phyloP scores from a whole-genome alignment of 1,284 basidiomycete species.

The Flammula alnicola region DNA sequence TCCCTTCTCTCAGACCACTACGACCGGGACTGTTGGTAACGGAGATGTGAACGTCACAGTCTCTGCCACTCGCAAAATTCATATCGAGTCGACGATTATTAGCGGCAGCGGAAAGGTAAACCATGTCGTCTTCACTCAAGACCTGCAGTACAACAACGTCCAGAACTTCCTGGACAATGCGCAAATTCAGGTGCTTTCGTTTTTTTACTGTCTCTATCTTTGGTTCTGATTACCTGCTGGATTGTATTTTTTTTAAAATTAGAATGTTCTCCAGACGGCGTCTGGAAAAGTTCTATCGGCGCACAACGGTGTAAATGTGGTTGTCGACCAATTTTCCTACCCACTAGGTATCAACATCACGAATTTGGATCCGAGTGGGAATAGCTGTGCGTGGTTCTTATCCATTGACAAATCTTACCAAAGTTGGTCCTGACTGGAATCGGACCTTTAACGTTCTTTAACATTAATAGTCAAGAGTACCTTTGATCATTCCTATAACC shows the following conservation, averaged over 20 bases:
- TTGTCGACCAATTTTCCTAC: conserved; percentile 68
- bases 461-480: conserved; percentile 54
- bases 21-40: conserved; percentile 49
- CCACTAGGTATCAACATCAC: conserved; percentile 68
- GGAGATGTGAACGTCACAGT: conserved; percentile 60
- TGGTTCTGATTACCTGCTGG: not conserved
- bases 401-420: not conserved
- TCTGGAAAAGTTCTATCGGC: conserved; percentile 58
- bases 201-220: not conserved
- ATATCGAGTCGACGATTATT: conserved; percentile 60
- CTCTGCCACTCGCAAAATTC: conserved; percentile 53
- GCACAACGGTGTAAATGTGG: conserved; percentile 58
- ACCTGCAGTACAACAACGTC: conserved; percentile 54
- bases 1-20: conserved; percentile 57
- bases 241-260: not conserved
- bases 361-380: conserved; percentile 45
- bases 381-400: conserved; percentile 50
- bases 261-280: conserved; percentile 69
- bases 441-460: no score
- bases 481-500: conserved; percentile 73
- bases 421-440: conserved; percentile 5
- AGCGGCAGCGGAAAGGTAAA: conserved; percentile 60
- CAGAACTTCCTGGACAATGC: conserved; percentile 59
- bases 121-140: conserved; percentile 58
- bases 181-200: conserved; percentile 48